These are phyloP conservation scores for Rossbeevera mucosa DNA, from an alignment of 768 basidiomycete species.

Conservation along the genomic window DNA sequence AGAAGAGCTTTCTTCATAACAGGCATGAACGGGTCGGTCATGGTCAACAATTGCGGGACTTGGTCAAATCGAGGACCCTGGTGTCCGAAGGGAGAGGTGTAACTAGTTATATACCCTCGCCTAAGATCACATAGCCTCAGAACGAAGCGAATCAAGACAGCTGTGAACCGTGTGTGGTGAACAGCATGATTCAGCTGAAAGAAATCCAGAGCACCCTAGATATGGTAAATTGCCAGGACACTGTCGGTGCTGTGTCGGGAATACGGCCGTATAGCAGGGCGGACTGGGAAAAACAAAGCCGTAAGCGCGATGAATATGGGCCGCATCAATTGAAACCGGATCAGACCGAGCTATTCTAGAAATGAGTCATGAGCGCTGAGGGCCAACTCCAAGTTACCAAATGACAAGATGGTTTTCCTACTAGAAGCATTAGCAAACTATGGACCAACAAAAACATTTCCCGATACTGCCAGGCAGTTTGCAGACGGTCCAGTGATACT, in stretches of 20 bases:
- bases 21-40: background rate
- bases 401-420: no score
- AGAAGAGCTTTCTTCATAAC: slow-evolving; percentile 18
- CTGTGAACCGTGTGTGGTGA: background rate
- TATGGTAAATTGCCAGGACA: no score
- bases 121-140: background rate
- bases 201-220: no score
- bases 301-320: background rate
- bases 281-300: background rate
- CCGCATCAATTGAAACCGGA: background rate
- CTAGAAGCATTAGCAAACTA: no score
- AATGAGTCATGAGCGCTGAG: background rate
- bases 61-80: background rate
- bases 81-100: background rate
- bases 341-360: background rate
- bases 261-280: no score
- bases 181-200: no score
- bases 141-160: background rate
- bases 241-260: no score
- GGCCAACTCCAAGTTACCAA: no score
- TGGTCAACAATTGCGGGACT: background rate
- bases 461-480: no score
- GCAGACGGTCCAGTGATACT: background rate
- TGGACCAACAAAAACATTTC: no score
- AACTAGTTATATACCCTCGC: background rate